phyloP scores from a whole-genome alignment of 1,284 basidiomycete genomes.

The Pterulicium gracile region DNA sequence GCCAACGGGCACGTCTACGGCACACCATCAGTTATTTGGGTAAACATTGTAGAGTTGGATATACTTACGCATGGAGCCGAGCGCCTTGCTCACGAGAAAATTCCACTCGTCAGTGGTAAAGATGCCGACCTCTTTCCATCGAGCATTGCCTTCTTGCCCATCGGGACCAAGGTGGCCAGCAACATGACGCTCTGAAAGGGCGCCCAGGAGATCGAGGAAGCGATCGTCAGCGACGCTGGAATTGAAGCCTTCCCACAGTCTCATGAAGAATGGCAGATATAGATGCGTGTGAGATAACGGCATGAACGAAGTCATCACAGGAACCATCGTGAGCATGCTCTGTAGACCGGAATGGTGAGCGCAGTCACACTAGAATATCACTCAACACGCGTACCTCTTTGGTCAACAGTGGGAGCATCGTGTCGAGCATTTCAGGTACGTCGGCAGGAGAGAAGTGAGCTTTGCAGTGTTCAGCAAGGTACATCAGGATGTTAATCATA shows the following conservation, averaged over 20 bases:
- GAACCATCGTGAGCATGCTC: conserved; percentile 56
- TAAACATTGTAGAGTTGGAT: conserved; percentile 6
- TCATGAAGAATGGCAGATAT: conserved; percentile 69
- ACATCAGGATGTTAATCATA: conserved; percentile 58
- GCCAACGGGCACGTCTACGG: conserved; percentile 63
- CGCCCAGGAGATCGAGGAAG: conserved; percentile 72
- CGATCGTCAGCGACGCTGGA: conserved; percentile 76
- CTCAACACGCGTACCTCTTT: conserved; percentile 38
- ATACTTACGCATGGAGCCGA: conserved; percentile 77
- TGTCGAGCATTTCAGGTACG: conserved; percentile 62
- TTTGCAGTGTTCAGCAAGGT: conserved; percentile 60
- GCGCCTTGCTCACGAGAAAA: conserved; percentile 76
- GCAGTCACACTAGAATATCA: conserved; percentile 2
- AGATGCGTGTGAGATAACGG: conserved; percentile 57
- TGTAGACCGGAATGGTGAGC: conserved; percentile 17
- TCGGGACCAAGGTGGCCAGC: conserved; percentile 43
- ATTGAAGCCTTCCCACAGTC: conserved; percentile 81
- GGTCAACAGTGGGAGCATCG: conserved; percentile 58
- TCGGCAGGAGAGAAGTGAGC: conserved; percentile 61
- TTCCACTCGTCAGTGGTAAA: conserved; percentile 85
- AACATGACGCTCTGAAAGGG: conserved; percentile 71
- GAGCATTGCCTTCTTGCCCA: conserved; percentile 40
- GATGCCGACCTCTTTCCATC: conserved; percentile 78
- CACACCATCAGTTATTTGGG: conserved; percentile 8
- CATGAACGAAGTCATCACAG: conserved; percentile 68